phyloP scores from a whole-genome alignment of 768 basidiomycete species.

The Auriculariales sp. region DNA sequence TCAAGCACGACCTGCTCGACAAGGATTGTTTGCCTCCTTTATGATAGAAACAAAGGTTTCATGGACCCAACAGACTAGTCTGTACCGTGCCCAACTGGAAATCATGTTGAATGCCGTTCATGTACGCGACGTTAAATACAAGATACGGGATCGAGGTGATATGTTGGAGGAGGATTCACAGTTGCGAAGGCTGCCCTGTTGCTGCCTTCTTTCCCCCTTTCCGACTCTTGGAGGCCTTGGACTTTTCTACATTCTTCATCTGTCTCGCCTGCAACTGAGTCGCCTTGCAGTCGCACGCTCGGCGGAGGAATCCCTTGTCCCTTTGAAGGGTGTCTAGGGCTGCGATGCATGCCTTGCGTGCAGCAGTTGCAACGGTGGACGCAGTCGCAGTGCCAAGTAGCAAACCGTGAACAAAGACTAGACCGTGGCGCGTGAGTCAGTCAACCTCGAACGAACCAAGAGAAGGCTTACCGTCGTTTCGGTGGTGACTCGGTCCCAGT shows the following conservation, averaged over 20 bases:
- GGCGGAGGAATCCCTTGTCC: conserved; percentile 44
- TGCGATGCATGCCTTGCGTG: conserved; percentile 43
- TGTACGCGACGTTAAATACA: neutral
- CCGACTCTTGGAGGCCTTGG: conserved; percentile 12
- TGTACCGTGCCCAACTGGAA: neutral
- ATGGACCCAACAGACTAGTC: conserved; percentile 9
- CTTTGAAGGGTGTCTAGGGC: conserved; percentile 58
- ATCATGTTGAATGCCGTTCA: neutral
- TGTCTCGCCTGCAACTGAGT: conserved; percentile 23
- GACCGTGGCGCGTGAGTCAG: conserved; percentile 3
- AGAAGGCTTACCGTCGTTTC: conserved; percentile 25
- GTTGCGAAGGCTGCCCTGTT: neutral
- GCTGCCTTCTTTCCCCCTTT: conserved; percentile 4
- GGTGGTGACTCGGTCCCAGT: conserved; percentile 21
- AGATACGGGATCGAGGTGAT: neutral
- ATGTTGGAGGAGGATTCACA: neutral
- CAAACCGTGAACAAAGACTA: conserved; percentile 57
- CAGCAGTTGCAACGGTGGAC: conserved; percentile 34
- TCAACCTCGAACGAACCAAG: conserved; percentile 30
- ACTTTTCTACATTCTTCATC: conserved; percentile 11
- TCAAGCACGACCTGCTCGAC: no score
- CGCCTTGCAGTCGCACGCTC: conserved; percentile 52
- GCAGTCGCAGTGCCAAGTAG: conserved; percentile 46
- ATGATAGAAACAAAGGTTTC: no score
- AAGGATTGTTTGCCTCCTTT: no score